phyloP scores from a whole-genome alignment of 371 early-diverging fungal genomes.

The Syncephalastrum sp. region DNA sequence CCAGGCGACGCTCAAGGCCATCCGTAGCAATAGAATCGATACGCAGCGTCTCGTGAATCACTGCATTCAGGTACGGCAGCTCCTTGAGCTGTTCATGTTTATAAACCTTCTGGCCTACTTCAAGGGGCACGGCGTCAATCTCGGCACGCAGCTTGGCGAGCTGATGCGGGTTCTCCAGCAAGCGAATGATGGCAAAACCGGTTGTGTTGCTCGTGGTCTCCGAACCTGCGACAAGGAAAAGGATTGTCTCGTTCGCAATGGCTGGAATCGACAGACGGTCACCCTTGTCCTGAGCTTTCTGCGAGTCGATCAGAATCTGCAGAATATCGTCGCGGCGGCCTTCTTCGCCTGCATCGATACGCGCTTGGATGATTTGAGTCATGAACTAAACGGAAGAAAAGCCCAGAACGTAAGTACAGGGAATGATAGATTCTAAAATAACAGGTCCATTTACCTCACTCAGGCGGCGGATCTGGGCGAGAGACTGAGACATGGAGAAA shows the following conservation, averaged over 20 bases:
- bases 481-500: background rate
- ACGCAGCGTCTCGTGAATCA: slow-evolving; percentile 31
- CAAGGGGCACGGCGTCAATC: slow-evolving; percentile 17
- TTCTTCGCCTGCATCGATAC: slow-evolving; percentile 11
- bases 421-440: no score
- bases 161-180: slow-evolving; percentile 20
- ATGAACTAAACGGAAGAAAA: slow-evolving; percentile 20
- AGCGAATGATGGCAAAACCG: slow-evolving; percentile 25
- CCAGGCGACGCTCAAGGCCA: slow-evolving; percentile 17
- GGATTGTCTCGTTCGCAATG: slow-evolving; percentile 29
- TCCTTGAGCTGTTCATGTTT: slow-evolving; percentile 28
- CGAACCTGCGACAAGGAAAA: slow-evolving; percentile 36
- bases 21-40: slow-evolving; percentile 24
- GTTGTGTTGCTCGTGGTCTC: slow-evolving; percentile 33
- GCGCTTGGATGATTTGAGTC: slow-evolving; percentile 20
- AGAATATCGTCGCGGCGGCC: slow-evolving; percentile 31
- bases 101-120: slow-evolving; percentile 7
- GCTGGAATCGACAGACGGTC: slow-evolving; percentile 22
- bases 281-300: slow-evolving; percentile 14
- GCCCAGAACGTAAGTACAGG: no score
- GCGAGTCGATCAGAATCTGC: slow-evolving; percentile 26
- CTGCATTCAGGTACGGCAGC: slow-evolving; percentile 34
- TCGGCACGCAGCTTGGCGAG: slow-evolving; percentile 22
- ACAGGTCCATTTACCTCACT: background rate
- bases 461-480: background rate